Conservation (phyloP, 768 basidiomycete genomes). For the Suillus clintonianus region DNA sequence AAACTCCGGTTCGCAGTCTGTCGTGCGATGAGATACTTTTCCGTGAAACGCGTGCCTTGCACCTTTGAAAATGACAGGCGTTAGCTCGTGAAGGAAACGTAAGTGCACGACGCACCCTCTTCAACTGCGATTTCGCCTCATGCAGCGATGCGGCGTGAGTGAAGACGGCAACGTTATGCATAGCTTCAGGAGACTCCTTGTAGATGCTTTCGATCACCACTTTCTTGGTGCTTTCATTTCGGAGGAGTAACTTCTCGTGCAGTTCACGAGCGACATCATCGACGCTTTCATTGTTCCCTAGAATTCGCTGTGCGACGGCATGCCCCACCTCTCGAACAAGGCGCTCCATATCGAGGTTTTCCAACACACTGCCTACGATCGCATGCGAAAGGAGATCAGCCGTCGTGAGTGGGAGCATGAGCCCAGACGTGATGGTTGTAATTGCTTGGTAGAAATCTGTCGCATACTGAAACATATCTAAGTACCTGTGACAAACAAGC, state of each 20-base stretch:
- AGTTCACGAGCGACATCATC: slow-evolving; percentile 95
- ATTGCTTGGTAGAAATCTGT: slow-evolving; percentile 96
- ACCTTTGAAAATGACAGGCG: slow-evolving; percentile 52
- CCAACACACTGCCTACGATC: slow-evolving; percentile 94
- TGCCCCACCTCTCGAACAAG: slow-evolving; percentile 93
- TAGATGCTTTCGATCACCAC: slow-evolving; percentile 97
- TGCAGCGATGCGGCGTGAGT: slow-evolving; percentile 66
- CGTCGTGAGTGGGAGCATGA: slow-evolving; percentile 95
- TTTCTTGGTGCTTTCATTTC: slow-evolving; percentile 97
- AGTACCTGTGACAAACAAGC: slow-evolving; percentile 18
- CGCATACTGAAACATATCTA: slow-evolving; percentile 59
- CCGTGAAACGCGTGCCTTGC: slow-evolving; percentile 93
- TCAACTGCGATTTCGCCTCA: slow-evolving; percentile 75
- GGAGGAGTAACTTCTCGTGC: slow-evolving; percentile 85
- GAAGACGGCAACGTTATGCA: slow-evolving; percentile 89
- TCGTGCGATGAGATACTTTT: slow-evolving; percentile 86
- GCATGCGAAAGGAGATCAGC: slow-evolving; percentile 94
- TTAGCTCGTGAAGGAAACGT: slow-evolving; percentile 4
- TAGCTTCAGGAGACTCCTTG: slow-evolving; percentile 84
- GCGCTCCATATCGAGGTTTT: slow-evolving; percentile 98
- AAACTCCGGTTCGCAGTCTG: slow-evolving; percentile 54
- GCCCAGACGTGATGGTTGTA: slow-evolving; percentile 88
- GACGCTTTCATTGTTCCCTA: slow-evolving; percentile 91
- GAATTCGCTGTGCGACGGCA: slow-evolving; percentile 89
- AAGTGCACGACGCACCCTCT: slow-evolving; percentile 56